Percentiles rank a stretch among this genome's conserved stretches.
These are phyloP conservation scores for Suillus fuscotomentosus DNA, from an alignment of 768 basidiomycete species.

Conservation along the genomic window DNA sequence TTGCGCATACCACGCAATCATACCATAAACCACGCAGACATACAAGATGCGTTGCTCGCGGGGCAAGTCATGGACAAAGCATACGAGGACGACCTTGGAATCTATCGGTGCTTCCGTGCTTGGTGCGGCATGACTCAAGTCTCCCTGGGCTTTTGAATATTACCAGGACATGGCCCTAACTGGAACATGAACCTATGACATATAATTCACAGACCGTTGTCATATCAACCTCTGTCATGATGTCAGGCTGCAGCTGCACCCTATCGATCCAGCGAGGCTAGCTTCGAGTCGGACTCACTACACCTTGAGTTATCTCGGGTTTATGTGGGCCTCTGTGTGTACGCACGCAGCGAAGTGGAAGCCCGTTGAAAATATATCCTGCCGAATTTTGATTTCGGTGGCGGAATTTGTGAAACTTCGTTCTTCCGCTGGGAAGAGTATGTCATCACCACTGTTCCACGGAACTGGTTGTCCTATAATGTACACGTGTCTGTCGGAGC, in stretches of 20 bases:
- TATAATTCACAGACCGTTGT: background rate
- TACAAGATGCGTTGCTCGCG: background rate
- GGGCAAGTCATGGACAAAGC: conserved; percentile 7
- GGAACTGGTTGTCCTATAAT: background rate
- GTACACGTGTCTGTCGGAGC: background rate
- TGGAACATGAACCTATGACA: background rate
- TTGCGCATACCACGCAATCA: background rate
- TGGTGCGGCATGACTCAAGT: conserved; percentile 8
- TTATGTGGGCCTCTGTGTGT: conserved; percentile 5
- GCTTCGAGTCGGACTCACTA: conserved; percentile 6
- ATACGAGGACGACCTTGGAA: conserved; percentile 4
- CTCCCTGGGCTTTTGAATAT: background rate
- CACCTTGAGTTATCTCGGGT: background rate
- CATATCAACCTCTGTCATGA: background rate
- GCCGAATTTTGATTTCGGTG: background rate
- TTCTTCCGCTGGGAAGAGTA: background rate
- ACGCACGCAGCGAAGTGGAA: conserved; percentile 6
- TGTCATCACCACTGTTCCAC: background rate
- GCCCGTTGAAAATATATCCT: background rate
- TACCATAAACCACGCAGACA: background rate
- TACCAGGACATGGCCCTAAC: background rate
- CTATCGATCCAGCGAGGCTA: background rate
- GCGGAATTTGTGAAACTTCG: background rate
- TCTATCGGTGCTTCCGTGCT: conserved; percentile 14
- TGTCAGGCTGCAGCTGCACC: background rate